phyloP scores from a whole-genome alignment of 164 flowering plant species.

The Stephania yunnanensis region DNA sequence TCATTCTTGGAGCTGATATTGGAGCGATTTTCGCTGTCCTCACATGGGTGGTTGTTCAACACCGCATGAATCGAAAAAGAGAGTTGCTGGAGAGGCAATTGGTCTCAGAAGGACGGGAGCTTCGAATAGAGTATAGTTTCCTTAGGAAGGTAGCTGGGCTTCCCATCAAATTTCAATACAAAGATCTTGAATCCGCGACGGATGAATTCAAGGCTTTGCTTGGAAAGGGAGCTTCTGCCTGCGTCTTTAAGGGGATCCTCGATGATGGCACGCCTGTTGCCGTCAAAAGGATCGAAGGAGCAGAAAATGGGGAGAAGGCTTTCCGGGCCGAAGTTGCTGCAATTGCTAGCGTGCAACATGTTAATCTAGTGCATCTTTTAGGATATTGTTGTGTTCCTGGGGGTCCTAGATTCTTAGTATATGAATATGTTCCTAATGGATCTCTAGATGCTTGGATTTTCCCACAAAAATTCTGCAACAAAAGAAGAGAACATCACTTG shows the following conservation, averaged over 20 bases:
- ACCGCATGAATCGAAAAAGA: constrained; percentile 21
- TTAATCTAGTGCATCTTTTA: constrained; percentile 64
- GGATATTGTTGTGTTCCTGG: constrained; percentile 50
- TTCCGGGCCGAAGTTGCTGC: constrained; percentile 82
- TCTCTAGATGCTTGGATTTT: constrained; percentile 85
- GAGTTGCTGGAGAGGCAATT: constrained; percentile 23
- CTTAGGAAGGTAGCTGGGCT: constrained; percentile 76
- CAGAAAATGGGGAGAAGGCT: constrained; percentile 61
- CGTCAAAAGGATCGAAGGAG: constrained; percentile 65
- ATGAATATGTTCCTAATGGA: constrained; percentile 66
- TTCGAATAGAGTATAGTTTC: constrained; percentile 76
- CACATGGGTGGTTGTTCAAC: constrained; percentile 25
- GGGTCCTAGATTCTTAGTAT: constrained; percentile 54
- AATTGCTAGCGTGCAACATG: constrained; percentile 76
- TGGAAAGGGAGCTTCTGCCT: constrained; percentile 70
- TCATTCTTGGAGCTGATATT: constrained; percentile 43
- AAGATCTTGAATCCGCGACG: constrained; percentile 69
- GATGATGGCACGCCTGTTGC: constrained; percentile 71
- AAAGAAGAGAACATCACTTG: constrained; percentile 19
- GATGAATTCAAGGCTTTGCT: constrained; percentile 51
- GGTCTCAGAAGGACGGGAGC: constrained; percentile 50
- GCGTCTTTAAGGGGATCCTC: constrained; percentile 75
- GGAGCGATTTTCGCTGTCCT: constrained; percentile 42
- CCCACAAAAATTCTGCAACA: constrained; percentile 17
- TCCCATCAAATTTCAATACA: constrained; percentile 54